Conservation (phyloP, 768 basidiomycete species). For the Suillus discolor region DNA sequence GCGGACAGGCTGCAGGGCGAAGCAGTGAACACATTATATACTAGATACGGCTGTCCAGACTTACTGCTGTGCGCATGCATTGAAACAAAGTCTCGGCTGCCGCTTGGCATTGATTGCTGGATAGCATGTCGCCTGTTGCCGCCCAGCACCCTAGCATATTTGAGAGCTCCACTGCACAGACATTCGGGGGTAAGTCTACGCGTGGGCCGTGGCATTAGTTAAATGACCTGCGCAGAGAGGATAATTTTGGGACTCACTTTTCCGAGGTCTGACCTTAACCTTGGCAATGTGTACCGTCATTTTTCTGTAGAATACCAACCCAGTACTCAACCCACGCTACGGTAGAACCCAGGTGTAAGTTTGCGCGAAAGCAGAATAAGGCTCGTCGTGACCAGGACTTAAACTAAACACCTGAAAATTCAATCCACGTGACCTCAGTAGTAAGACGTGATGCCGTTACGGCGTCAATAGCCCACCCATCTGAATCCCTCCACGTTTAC, state of each 20-base stretch:
- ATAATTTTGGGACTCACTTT: conserved; percentile 48
- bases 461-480: not conserved
- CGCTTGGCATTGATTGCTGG: conserved; percentile 55
- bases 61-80: conserved; percentile 86
- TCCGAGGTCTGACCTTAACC: conserved; percentile 78
- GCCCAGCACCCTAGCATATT: conserved; percentile 90
- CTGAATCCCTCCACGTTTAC: conserved; percentile 2
- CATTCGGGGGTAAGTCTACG: conserved; percentile 32
- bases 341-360: not conserved
- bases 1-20: conserved; percentile 55
- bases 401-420: not conserved
- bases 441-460: not conserved
- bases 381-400: not conserved
- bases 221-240: conserved; percentile 11
- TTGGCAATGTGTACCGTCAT: conserved; percentile 76
- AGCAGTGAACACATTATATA: conserved; percentile 8
- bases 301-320: not conserved
- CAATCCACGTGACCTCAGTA: conserved; percentile 2
- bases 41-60: conserved; percentile 30
- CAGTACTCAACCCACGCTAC: not conserved
- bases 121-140: conserved; percentile 63
- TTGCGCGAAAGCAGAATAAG: not conserved
- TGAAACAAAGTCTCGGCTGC: conserved; percentile 64
- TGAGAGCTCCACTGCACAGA: conserved; percentile 71
- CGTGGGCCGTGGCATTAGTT: conserved; percentile 17